Conservation (phyloP, 805 yeast species). For the Saccharomyces kudriavzevii region DNA sequence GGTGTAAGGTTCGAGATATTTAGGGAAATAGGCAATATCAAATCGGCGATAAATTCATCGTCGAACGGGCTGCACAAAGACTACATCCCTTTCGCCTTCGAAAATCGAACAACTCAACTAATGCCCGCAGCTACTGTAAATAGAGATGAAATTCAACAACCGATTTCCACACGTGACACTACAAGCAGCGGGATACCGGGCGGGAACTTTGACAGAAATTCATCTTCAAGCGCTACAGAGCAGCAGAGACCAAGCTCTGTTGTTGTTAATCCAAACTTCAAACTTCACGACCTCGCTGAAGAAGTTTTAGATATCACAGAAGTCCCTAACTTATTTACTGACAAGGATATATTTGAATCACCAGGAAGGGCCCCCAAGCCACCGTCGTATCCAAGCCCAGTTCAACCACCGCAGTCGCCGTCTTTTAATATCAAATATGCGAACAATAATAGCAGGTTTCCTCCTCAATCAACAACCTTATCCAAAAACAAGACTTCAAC, state of each 20-base stretch:
- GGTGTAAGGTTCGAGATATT: constrained; percentile 90
- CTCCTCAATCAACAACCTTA: constrained; percentile 1
- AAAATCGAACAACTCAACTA: constrained; percentile 16
- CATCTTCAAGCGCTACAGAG: background rate
- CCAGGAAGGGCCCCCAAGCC: constrained; percentile 72
- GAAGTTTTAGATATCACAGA: background rate
- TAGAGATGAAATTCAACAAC: background rate
- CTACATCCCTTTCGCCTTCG: background rate
- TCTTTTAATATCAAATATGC: background rate
- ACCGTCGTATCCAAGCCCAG: constrained; percentile 41
- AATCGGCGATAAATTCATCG: constrained; percentile 11
- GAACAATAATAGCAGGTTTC: background rate
- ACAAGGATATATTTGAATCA: constrained; percentile 37
- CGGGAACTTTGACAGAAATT: background rate
- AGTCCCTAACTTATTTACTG: background rate
- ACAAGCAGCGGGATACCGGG: background rate
- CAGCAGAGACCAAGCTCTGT: constrained; percentile 5
- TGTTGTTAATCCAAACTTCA: background rate
- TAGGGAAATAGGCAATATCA: constrained; percentile 73
- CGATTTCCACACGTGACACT: background rate
- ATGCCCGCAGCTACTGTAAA: constrained; percentile 32
- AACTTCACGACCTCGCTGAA: background rate
- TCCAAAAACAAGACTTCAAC: constrained; percentile 3
- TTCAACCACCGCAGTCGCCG: constrained; percentile 26
- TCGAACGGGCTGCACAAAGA: background rate